Evolutionary conservation across 164 flowering plant species (phyloP).

Genomic region (Annona cherimola): DNA sequence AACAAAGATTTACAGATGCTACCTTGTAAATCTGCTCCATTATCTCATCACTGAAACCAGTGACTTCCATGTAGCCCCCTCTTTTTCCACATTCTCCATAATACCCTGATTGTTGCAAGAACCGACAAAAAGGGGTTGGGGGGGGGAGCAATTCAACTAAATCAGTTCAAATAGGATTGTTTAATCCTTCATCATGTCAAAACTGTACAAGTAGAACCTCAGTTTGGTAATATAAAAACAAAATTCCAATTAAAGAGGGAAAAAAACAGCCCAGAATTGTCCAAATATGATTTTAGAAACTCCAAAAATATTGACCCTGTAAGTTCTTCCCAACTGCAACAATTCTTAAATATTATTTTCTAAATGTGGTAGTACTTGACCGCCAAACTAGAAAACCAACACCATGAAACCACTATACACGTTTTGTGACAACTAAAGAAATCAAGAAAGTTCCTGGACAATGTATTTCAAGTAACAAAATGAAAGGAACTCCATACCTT

Average conservation of each 20-base stretch:
- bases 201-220: background rate
- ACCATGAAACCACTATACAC: background rate
- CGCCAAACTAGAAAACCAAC: background rate
- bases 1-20: slow-evolving; percentile 94
- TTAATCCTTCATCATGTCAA: background rate
- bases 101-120: slow-evolving; percentile 44
- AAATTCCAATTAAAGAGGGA: background rate
- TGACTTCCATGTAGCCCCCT: slow-evolving; percentile 99
- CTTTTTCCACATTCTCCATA: slow-evolving; percentile 98
- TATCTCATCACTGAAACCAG: slow-evolving; percentile 74
- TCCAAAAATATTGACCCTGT: background rate
- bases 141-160: too few relatives aligned
- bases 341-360: background rate
- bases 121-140: too few relatives aligned
- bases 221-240: background rate
- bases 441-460: background rate
- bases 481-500: slow-evolving; percentile 45
- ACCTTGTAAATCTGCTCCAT: slow-evolving; percentile 96
- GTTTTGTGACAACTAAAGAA: background rate
- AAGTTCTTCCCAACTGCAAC: background rate
- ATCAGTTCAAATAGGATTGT: background rate
- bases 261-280: background rate
- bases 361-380: background rate
- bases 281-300: background rate
- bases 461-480: background rate